Base-by-base conservation (phyloP, 352 stramenopile species). In the Phytophthora multivora region DNA sequence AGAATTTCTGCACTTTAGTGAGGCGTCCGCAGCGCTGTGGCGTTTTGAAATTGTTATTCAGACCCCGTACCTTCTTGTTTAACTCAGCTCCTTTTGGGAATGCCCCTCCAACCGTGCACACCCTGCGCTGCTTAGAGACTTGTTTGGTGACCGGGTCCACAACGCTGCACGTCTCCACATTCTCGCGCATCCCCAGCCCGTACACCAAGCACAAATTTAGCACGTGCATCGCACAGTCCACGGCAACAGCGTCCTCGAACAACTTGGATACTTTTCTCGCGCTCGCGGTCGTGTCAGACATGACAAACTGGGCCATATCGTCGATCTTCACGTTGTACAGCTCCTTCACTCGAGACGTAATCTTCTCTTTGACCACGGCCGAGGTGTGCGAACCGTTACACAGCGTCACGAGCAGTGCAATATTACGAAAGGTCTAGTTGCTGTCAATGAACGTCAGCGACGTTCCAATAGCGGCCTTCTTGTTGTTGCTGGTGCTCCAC, bases 371-470 rank as follows among this genome's bases (percentile, higher is more conserved):
- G 1, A 42, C 18, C 13, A 41, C 13, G 5, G 7, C 5, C 11
- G 51, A 31, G 3, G 8, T 26, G 35, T 59, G 40, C 0, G 26
- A 39, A 12, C 6, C 11, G 16, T 50, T 33, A 0, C 19, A 5
- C 11, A 43, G 18, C 5, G 51, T 51, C 3, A 33, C n/a, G 13
- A 59, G 19, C 5, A 59, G 51, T 5, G 38, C 46, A 18, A 63
- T 31, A 2, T 63, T 30, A 2, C 45, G 12, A 10, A 15, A 54
- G 2, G 8, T 0, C 55, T 45, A 56, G 1, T 13, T 15, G 6
- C 4, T 19, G 35, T 60, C 49, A 18, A 66, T 56, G 10, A 55
- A n/a, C n/a, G n/a, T n/a, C n/a, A n/a, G n/a, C n/a, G n/a, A n/a
- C n/a, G n/a, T n/a, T n/a, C n/a, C n/a, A n/a, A n/a, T n/a, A n/a